Percentiles rank a stretch among this genome's conserved stretches.
Conservation (phyloP, 2,329 filamentous ascomycete species). For the Pseudocercospora macadamiae region DNA sequence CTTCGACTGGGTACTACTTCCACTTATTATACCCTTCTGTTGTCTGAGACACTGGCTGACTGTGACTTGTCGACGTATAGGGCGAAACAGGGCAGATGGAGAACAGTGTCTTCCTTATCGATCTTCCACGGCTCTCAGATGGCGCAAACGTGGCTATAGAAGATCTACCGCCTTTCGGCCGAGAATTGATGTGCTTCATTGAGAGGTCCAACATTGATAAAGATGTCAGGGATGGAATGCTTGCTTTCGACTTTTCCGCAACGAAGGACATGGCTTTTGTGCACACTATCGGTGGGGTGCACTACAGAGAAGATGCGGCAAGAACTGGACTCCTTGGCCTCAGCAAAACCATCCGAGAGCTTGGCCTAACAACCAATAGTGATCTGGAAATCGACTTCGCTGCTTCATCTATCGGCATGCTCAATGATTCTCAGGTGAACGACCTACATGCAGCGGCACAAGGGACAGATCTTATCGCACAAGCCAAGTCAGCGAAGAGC, state of each 20-base stretch:
- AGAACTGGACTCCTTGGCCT: slow-evolving; percentile 75
- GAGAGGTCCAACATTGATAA: slow-evolving; percentile 66
- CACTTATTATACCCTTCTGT: too few species aligned
- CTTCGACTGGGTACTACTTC: slow-evolving; percentile 95
- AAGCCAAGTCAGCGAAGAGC: slow-evolving; percentile 24
- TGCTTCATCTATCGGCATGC: slow-evolving; percentile 77
- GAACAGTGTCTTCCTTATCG: slow-evolving; percentile 89
- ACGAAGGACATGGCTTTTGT: slow-evolving; percentile 78
- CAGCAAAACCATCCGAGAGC: slow-evolving; percentile 63
- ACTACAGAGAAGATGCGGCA: slow-evolving; percentile 41
- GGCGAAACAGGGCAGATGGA: slow-evolving; percentile 83
- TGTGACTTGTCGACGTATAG: too few species aligned
- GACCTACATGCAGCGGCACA: slow-evolving; percentile 61
- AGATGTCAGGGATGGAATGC: slow-evolving; percentile 67
- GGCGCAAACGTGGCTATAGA: slow-evolving; percentile 32
- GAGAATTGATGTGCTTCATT: slow-evolving; percentile 73
- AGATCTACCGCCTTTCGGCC: slow-evolving; percentile 62
- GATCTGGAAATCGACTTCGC: slow-evolving; percentile 63
- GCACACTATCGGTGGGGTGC: slow-evolving; percentile 65
- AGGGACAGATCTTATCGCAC: slow-evolving; percentile 44
- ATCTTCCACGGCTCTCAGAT: slow-evolving; percentile 67
- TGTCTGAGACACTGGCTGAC: too few species aligned
- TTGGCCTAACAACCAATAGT: slow-evolving; percentile 57
- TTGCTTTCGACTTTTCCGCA: slow-evolving; percentile 78
- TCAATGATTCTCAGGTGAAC: slow-evolving; percentile 69